Evolutionary conservation across 139 green algal species (phyloP), one percentile per base, ranked within the genome.

Genomic region (Mesotaenium endlicherianum): DNA sequence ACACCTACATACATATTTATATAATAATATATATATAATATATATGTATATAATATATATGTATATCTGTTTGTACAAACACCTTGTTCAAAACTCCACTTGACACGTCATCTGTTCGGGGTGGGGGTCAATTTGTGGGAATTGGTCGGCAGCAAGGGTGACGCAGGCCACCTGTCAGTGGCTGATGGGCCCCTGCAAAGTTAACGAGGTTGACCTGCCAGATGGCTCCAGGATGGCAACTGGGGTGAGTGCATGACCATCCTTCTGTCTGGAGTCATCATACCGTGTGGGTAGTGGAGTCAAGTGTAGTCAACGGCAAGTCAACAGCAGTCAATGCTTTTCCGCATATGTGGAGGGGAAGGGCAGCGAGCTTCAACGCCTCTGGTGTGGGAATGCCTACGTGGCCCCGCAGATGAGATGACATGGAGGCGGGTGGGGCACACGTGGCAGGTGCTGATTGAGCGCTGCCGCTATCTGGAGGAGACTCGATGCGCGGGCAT

Each of bases 401-500:
- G n/a, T n/a, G n/a, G n/a, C n/a, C n/a, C n/a, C n/a, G n/a, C n/a
- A n/a, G n/a, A n/a, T n/a, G n/a, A n/a, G n/a, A n/a, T n/a, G n/a
- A n/a, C n/a, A n/a, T n/a, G n/a, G n/a, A n/a, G n/a, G n/a, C n/a
- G n/a, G n/a, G n/a, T n/a, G n/a, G n/a, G n/a, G n/a, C n/a, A n/a
- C n/a, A n/a, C n/a, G n/a, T n/a, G 16, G 6, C 60, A 85, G 78
- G 71, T 87, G 20, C 47, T 67, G 44, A 47, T 88, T 20, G 82
- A 88, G 49, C 58, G 80, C 55, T 88, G 82, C 83, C n/a, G 43
- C 45, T 88, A 79, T 53, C 44, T 88, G 59, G 75, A 84, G 58
- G 67, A 88, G 75, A 84, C 34, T 0, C 17, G 34, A 14, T 88
- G 83, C 53, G 75, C 75, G n/a, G 58, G 50, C 39, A 70, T 83